A percentile compares a stretch with the other conserved stretches of the same genome.
Evolutionary conservation across 2,329 filamentous ascomycete genomes (phyloP).

Genomic region (Aspergillus sp.): DNA sequence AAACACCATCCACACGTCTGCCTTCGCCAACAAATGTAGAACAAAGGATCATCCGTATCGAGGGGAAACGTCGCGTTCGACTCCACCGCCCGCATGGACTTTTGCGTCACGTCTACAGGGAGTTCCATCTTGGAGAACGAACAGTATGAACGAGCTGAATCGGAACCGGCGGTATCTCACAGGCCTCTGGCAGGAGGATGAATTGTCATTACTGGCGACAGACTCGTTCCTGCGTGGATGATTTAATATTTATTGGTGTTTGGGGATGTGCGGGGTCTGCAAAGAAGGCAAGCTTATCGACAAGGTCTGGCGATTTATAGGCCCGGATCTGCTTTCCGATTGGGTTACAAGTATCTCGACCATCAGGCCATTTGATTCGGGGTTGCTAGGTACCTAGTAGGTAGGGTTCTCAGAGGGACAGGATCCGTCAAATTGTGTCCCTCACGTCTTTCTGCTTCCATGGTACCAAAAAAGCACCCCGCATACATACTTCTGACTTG

Average conservation of each 20-base stretch:
- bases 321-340: neutral
- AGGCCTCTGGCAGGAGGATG: too few relatives aligned
- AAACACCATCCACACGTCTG: conserved; percentile 36
- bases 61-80: conserved; percentile 1
- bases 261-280: neutral
- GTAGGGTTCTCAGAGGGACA: too few relatives aligned
- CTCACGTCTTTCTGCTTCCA: too few relatives aligned
- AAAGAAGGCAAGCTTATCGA: neutral
- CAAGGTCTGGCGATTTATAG: too few relatives aligned
- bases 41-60: conserved; percentile 9
- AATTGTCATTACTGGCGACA: too few relatives aligned
- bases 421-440: neutral
- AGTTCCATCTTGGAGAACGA: too few relatives aligned
- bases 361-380: neutral
- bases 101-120: too few relatives aligned
- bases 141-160: too few relatives aligned
- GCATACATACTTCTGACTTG: too few relatives aligned
- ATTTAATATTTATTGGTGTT: neutral
- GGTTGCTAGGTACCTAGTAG: too few relatives aligned
- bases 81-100: neutral
- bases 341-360: neutral
- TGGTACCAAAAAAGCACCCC: too few relatives aligned
- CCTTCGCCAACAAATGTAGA: conserved; percentile 34
- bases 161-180: too few relatives aligned
- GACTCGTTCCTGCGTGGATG: neutral